Base-by-base conservation (phyloP, 2,329 filamentous ascomycete genomes). In the Cladosporium sp. region DNA sequence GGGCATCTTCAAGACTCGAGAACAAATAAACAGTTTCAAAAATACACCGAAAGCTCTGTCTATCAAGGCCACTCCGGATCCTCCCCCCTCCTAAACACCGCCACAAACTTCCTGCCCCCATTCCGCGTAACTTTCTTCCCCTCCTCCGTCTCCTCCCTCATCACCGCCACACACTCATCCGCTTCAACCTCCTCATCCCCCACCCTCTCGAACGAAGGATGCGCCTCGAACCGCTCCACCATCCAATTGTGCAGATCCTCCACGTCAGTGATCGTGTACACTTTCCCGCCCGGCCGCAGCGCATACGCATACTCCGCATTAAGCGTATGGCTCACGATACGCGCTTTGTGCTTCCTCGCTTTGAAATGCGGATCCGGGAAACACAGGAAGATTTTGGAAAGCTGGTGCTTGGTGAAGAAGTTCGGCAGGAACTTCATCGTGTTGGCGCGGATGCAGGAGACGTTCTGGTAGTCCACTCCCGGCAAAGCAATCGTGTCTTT, bases 351-450 rank as follows among this genome's bases (percentile, higher is more conserved):
- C 79, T 99, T 99, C 68, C 94, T 87, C 14, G 92, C 88, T 80
- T 99, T 99, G 84, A 99, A 99, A 79, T 99, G 95, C 66, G 95
- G 95, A 75, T 99, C 95, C 0, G 95, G 95, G 76, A 99, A 99
- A 82, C 95, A 99, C 73, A 99, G 91, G 78, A 99, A 99, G 75
- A 98, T 91, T 76, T 96, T 96, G 68, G 85, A 86, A 16, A 99
- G 86, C 76, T 97, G 93, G 16, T 81, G 83, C 73, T 89, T 91
- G 63, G 80, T 82, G 83, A 99, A 98, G 83, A 97, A 97, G 76
- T 99, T 98, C 68, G 96, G 94, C n/a, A 99, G 83, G 79, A 98
- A 99, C 78, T 99, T 99, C 95, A 99, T 99, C 5, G 92, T 92
- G 81, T 99, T 99, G 70, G 92, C 91, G 68, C 95, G 89, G 57